Percentiles rank a stretch among this genome's conserved stretches.
phyloP scores from a whole-genome alignment of 257 asterid genomes.

The Rubia yunnanensis region DNA sequence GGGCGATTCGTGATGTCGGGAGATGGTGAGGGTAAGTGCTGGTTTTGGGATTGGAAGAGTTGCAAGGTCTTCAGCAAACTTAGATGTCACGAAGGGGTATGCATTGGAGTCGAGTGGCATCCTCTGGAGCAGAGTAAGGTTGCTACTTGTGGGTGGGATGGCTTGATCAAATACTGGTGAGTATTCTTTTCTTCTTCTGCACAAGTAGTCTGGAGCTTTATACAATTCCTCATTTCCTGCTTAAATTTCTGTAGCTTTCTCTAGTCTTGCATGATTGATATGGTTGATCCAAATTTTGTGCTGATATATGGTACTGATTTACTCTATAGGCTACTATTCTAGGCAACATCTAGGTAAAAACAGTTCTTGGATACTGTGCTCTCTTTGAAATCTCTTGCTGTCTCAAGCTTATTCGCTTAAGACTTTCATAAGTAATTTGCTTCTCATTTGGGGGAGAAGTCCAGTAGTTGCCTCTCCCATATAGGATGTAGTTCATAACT shows the following conservation, averaged over 20 bases:
- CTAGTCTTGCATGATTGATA: background rate
- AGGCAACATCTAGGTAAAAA: background rate
- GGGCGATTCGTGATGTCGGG: constrained; percentile 96
- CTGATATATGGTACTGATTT: background rate
- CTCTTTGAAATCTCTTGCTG: background rate
- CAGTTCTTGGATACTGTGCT: background rate
- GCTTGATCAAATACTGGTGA: constrained; percentile 97
- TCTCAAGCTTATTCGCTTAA: background rate
- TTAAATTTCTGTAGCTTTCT: background rate
- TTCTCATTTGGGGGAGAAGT: background rate
- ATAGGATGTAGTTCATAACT: background rate
- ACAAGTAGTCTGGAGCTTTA: background rate
- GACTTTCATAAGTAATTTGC: background rate
- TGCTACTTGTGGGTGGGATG: constrained; percentile 99
- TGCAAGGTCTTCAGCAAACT: constrained; percentile 93
- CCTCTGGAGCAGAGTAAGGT: constrained; percentile 98
- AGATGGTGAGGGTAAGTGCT: constrained; percentile 97
- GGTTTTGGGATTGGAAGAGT: constrained; percentile 99
- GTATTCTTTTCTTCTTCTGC: constrained; percentile 12
- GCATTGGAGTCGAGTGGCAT: constrained; percentile 94
- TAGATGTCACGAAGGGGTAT: constrained; percentile 93
- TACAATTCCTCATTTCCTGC: background rate
- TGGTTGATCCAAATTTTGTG: background rate
- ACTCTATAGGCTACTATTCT: background rate
- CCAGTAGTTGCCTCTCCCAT: background rate